A percentile compares a stretch with the other conserved stretches of the same genome.
Evolutionary conservation across 352 stramenopile species (phyloP).

Genomic region (Ochromonadaceae sp.): DNA sequence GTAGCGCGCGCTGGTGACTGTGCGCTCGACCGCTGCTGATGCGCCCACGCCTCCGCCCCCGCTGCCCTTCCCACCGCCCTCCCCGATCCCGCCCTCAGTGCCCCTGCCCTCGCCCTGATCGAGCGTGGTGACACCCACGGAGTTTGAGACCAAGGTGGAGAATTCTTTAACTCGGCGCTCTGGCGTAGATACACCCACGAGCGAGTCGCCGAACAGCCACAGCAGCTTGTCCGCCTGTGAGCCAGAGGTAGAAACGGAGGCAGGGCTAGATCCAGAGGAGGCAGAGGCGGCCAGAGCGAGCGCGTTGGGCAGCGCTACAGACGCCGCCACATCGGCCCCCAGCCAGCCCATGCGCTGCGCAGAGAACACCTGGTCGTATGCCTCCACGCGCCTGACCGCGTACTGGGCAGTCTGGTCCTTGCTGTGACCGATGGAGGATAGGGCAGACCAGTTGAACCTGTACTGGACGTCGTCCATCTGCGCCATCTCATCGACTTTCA

Average conservation of each 20-base stretch:
- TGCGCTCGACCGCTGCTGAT: no score
- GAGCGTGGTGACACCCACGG: background rate
- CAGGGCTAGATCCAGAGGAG: background rate
- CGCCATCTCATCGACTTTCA: no score
- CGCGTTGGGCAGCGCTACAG: background rate
- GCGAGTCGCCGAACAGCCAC: slow-evolving; percentile 12
- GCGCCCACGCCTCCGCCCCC: background rate
- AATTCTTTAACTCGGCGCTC: background rate
- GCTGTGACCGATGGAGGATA: no score
- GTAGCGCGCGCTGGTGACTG: no score
- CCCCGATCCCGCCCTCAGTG: background rate
- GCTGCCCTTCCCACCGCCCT: background rate
- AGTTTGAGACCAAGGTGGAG: background rate
- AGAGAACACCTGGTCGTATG: background rate
- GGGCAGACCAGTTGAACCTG: no score
- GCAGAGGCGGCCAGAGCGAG: background rate
- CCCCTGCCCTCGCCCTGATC: background rate
- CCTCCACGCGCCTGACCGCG: no score
- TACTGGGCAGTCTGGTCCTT: no score
- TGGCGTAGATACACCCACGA: background rate
- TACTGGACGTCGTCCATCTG: no score
- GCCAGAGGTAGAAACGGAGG: background rate
- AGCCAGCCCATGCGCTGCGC: slow-evolving; percentile 9
- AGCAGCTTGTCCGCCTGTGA: background rate
- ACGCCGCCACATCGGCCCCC: slow-evolving; percentile 1